These are phyloP conservation scores for Cladophialophora chaetospira DNA, from an alignment of 2,329 filamentous ascomycete genomes.

Conservation along the genomic window DNA sequence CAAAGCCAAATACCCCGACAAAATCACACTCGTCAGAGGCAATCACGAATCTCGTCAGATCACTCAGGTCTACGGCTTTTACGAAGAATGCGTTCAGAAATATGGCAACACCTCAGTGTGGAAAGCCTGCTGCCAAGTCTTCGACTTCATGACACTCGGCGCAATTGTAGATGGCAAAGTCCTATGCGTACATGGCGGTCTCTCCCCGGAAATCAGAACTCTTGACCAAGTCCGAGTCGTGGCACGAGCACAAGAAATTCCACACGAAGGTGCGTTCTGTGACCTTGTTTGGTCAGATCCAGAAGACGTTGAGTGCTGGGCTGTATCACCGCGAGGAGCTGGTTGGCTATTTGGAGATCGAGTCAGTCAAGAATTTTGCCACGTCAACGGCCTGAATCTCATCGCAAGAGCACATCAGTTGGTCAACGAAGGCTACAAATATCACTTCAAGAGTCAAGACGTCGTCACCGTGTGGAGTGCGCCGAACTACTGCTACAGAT, in stretches of 20 bases:
- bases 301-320: slow-evolving; percentile 71
- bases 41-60: slow-evolving; percentile 78
- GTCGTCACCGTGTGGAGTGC: slow-evolving; percentile 87
- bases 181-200: slow-evolving; percentile 70
- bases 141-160: slow-evolving; percentile 74
- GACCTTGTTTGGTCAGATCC: slow-evolving; percentile 77
- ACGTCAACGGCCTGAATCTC: slow-evolving; percentile 71
- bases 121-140: slow-evolving; percentile 78
- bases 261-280: slow-evolving; percentile 75
- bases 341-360: slow-evolving; percentile 71
- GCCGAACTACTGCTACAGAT: slow-evolving; percentile 93
- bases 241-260: slow-evolving; percentile 73
- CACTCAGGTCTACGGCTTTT: slow-evolving; percentile 77
- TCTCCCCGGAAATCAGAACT: slow-evolving; percentile 73
- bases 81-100: slow-evolving; percentile 75
- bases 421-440: slow-evolving; percentile 80
- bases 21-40: slow-evolving; percentile 71
- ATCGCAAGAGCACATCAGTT: slow-evolving; percentile 75
- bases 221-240: slow-evolving; percentile 75
- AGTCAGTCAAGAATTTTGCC: slow-evolving; percentile 74
- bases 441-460: slow-evolving; percentile 92
- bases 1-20: slow-evolving; percentile 63
- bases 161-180: slow-evolving; percentile 74
- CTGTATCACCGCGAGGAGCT: slow-evolving; percentile 67
- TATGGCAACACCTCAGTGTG: slow-evolving; percentile 77